phyloP scores from a whole-genome alignment of 2,329 filamentous ascomycete species.

The Aspergillus terreus region DNA sequence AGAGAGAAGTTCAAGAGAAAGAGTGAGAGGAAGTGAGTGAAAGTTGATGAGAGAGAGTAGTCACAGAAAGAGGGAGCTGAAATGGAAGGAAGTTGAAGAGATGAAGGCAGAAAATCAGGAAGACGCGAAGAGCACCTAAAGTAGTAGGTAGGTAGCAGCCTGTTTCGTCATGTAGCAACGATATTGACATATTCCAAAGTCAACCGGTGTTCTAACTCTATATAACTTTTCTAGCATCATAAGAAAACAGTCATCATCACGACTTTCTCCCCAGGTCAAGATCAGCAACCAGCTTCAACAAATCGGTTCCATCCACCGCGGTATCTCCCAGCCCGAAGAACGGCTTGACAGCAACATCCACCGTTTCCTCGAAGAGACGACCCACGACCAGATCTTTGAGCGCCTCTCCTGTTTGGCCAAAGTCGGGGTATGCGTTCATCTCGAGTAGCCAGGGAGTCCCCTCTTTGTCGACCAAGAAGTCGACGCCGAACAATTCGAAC shows the following conservation, averaged over 20 bases:
- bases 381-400: slow-evolving; percentile 64
- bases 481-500: slow-evolving; percentile 88
- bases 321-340: slow-evolving; percentile 58
- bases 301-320: slow-evolving; percentile 18
- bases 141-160: too few relatives aligned
- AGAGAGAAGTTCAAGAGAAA: too few relatives aligned
- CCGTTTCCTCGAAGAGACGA: slow-evolving; percentile 71
- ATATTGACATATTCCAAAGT: too few relatives aligned
- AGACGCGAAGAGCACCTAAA: too few relatives aligned
- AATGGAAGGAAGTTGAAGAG: background rate
- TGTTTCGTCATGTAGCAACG: too few relatives aligned
- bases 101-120: background rate
- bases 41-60: too few relatives aligned
- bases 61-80: too few relatives aligned
- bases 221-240: background rate
- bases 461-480: slow-evolving; percentile 73
- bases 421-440: slow-evolving; percentile 95
- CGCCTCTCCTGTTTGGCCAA: slow-evolving; percentile 80
- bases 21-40: too few relatives aligned
- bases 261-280: slow-evolving; percentile 38
- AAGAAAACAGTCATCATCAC: slow-evolving; percentile 3
- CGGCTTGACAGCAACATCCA: slow-evolving; percentile 61
- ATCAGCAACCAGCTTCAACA: slow-evolving; percentile 38
- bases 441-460: slow-evolving; percentile 75
- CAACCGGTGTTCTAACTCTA: background rate